Evolutionary conservation across 208 protist genomes (phyloP), one percentile per base, ranked within the genome.

Genomic region (Leishmania tarentolae): DNA sequence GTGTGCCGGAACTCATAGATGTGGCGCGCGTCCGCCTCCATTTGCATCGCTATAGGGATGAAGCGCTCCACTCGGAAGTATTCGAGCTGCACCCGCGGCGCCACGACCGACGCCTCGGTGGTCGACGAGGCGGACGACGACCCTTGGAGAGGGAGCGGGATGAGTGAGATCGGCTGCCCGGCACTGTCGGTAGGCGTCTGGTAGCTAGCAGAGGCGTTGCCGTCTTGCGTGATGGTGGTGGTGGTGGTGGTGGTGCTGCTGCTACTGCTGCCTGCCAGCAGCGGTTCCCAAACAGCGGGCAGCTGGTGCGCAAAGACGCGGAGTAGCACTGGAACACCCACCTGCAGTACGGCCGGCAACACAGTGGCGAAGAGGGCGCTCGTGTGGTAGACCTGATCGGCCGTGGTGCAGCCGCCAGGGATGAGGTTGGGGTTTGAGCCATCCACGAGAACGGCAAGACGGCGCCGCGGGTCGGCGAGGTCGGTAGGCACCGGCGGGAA

Each of bases 21-120:
- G 74, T 97, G 94, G 52, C 92, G 90, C 42, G 92, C 94, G 77
- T 97, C 94, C 0, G 94, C 94, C 70, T 96, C 91, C 31, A 97
- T 96, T 80, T 97, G 94, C 94, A 97, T 96, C 31, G 92, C 81
- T 24, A 97, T 76, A 4, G 94, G 94, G 69, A 97, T 96, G 73
- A 97, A 97, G 7, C 90, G 86, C 81, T 97, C 94, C 5, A 97
- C 94, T 0, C 91, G 88, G 65, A 97, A 97, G 83, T 90, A 94
- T 75, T 97, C 92, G 21, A 93, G 50, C 65, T 89, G 87, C 11
- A 91, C 40, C 3, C 68, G 72, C 61, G 77, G 78, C 74, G 78
- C 61, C 52, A 35, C 44, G 13, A 35, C 61, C n/a, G 37, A 47
- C 28, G 73, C 19, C 50, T 59, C 69, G 35, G 66, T 46, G 66